Evolutionary conservation across 179 eudicot genomes (phyloP), one percentile per base, ranked within the genome.

Genomic region (Silene vulgaris): DNA sequence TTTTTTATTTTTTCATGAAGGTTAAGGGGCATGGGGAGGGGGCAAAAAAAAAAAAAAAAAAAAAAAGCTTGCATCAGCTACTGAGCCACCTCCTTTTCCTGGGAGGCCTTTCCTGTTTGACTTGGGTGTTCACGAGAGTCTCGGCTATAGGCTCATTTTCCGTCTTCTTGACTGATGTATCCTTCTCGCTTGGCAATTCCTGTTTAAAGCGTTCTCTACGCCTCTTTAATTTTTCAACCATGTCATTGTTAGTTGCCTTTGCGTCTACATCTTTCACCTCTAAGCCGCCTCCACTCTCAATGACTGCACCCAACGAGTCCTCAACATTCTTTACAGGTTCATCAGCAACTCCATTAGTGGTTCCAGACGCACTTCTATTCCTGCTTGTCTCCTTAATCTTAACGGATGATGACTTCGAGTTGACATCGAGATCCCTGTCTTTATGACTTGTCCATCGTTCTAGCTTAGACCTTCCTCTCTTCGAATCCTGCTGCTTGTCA

Each of bases 391-490:
- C 84, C 45, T 69, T 69, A 17, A 52, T 74, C 83, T 87, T 84
- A 79, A 73, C 66, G 65, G 87, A 80, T 5, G 94, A 82, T 50
- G 90, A 82, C 74, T 80, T 86, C 2, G 84, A 30, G 79, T 71
- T 71, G 6, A 57, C 45, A 71, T 72, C 74, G 32, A 76, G 84
- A 84, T 89, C 96, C 65, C 86, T 87, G 57, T 91, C 98, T 79
- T 92, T 87, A 60, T 92, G 92, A 84, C 97, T 90, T 1, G 92
- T 82, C 98, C 98, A 90, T 3, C 98, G 89, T 75, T 94, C 98
- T 80, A 94, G 79, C 86, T 94, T 94, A 63, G 96, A 92, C 40
- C 97, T 87, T 21, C 94, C 97, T 80, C 84, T 90, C 74, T 80
- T 86, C 26, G 97, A 89, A 62, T 75, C 83, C 30, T 78, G 78